Base-by-base conservation (phyloP, 2,329 filamentous ascomycete species). In the Penicillium sumatraense region DNA sequence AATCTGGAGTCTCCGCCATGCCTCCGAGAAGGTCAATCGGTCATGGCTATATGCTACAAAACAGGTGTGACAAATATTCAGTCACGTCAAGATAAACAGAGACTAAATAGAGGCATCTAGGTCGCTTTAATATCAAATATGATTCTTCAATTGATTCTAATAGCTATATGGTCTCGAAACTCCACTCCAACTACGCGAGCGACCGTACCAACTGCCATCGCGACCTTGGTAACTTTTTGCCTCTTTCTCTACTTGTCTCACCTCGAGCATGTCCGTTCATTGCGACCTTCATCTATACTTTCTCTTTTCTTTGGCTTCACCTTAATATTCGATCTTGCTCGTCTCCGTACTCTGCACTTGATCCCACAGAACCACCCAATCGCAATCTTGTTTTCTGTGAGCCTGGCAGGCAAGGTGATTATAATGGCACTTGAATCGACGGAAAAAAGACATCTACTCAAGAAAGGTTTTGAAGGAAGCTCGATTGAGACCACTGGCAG, bases 381-480 rank as follows among this genome's bases (percentile, higher is more conserved):
- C 13, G 44, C 50, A 13, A 11, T 38, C 11, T 7, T 60, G 10
- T 60, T 63, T 40, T 47, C 56, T 6, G 40, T 51, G 11, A 27
- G 47, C 10, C 57, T 48, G 16, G 71, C 64, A 2, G 56, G 78
- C 31, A 81, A 80, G 50, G 16, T 74, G 5, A 58, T 75, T n/a
- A 56, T 80, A 4, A 63, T 79, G 3, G 61, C 75, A 8, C 67
- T 78, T 1, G 80, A 81, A 63, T 69, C 73, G 16, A 67, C 62
- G 31, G 71, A 75, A n/a, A 83, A 82, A 57, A 59, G 68, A 36
- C 54, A 42, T 8, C 48, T 57, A 24, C 58, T 68, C 4, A 59
- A 58, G 27, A 56, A 49, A 5, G 29, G n/a, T 16, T 63, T 54
- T 16, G 41, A 47, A 5, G 41, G 54, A 18, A 51, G 41, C 26